Conservation (phyloP, 768 basidiomycete species). For the Trametes coccinea region DNA sequence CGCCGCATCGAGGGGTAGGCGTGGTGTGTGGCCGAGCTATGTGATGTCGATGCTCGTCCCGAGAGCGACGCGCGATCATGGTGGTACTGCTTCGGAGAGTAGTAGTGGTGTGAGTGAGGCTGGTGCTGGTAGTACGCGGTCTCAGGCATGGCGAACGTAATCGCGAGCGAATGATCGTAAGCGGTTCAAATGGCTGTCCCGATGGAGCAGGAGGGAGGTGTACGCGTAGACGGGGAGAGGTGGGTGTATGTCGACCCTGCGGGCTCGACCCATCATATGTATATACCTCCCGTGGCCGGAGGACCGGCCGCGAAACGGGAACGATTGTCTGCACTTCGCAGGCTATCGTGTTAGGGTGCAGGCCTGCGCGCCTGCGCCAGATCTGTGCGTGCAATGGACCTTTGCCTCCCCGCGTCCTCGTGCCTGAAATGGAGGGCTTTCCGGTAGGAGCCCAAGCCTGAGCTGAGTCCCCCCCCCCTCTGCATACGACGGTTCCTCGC, state of each 20-base stretch:
- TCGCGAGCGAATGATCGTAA: background rate
- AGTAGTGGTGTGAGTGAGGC: constrained; percentile 4
- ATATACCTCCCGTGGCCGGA: constrained; percentile 9
- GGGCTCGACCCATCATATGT: constrained; percentile 10
- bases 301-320: constrained; percentile 13
- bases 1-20: constrained; percentile 12
- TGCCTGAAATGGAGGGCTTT: constrained; percentile 27
- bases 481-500: constrained; percentile 5
- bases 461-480: background rate
- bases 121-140: constrained; percentile 14
- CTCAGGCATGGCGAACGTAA: constrained; percentile 15
- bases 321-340: constrained; percentile 9
- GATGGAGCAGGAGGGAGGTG: background rate
- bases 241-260: constrained; percentile 4
- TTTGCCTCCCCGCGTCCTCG: constrained; percentile 30
- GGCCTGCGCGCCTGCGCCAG: constrained; percentile 11
- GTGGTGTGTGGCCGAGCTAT: background rate
- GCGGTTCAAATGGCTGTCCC: background rate
- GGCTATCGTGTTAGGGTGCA: constrained; percentile 20
- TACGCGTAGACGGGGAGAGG: constrained; percentile 8
- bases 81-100: constrained; percentile 16
- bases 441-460: constrained; percentile 1
- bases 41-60: constrained; percentile 9
- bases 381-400: constrained; percentile 4
- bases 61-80: constrained; percentile 15